A percentile compares a stretch with the other conserved stretches of the same genome.
Conservation (phyloP, 768 basidiomycete species). For the Asterophora lycoperdoides region DNA sequence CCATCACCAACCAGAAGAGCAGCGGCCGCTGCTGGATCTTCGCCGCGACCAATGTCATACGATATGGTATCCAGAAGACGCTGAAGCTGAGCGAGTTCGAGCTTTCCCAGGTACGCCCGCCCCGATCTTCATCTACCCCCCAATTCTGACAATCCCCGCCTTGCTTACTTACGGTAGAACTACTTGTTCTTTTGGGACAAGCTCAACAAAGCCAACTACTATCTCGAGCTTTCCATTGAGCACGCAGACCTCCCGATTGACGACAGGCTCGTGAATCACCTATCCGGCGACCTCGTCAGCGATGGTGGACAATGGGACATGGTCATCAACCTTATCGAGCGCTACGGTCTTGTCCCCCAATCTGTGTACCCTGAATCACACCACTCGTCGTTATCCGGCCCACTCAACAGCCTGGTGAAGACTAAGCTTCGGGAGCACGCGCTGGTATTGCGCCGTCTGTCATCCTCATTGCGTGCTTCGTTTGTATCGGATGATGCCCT, state of each 20-base stretch:
- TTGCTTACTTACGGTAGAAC: conserved; percentile 37
- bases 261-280: conserved; percentile 74
- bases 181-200: conserved; percentile 98
- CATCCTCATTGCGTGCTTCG: conserved; percentile 47
- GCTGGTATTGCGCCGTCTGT: conserved; percentile 68
- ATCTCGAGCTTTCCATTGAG: conserved; percentile 83
- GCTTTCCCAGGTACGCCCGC: conserved; percentile 67
- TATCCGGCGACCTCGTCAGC: conserved; percentile 73
- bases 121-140: not conserved
- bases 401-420: conserved; percentile 78
- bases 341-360: conserved; percentile 87
- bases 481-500: conserved; percentile 44
- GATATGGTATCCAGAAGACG: conserved; percentile 82
- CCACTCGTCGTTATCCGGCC: conserved; percentile 70
- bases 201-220: conserved; percentile 91
- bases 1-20: conserved; percentile 82
- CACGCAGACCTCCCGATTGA: conserved; percentile 76
- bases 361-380: conserved; percentile 77
- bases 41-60: conserved; percentile 82
- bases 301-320: conserved; percentile 98
- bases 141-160: not conserved
- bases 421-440: conserved; percentile 90
- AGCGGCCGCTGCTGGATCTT: conserved; percentile 96
- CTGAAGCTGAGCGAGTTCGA: conserved; percentile 87
- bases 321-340: conserved; percentile 56